Base-by-base conservation (phyloP, 106 monocot species). In the Alisma plantagoaquatica region DNA sequence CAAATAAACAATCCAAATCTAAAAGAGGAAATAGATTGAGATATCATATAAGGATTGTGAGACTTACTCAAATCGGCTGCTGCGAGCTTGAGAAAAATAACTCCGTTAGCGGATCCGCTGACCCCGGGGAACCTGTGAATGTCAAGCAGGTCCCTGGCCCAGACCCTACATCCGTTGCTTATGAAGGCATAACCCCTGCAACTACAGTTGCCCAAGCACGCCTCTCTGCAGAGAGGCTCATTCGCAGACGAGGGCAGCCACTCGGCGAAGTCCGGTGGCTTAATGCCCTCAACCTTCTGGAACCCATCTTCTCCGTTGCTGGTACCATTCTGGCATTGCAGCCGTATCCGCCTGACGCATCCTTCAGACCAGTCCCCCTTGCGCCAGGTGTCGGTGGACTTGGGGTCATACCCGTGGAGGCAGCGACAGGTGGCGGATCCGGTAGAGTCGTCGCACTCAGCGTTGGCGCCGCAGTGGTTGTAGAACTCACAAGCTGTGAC, bases 401-500 rank as follows among this genome's bases (percentile, higher is more conserved):
- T 41, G 25, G 57, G 57, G 26, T 24, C 4, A 21, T 31, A 57
- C 2, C 57, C 57, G 9, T 43, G 0, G 2, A 57, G 17, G 42
- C 57, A 57, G 57, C 57, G 26, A 17, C 57, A 57, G 4, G 0
- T 12, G 7, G 1, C 27, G 21, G 38, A 11, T 23, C 4, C 2
- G 35, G 6, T 24, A 1, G 19, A 23, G 6, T 57, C 22, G 41
- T 1, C 25, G 42, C 57, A 57, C 7, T 41, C 11, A 17, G 23
- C 41, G 25, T 57, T 3, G 0, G 11, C 31, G 24, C 57, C 57
- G 42, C 57, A 57, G 25, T 41, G 21, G 27, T 57, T 57, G 26
- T 57, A 57, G 10, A 38, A 25, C 57, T 57, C 57, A 38, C 57
- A 57, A 0, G 41, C 57, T 1, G 35, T 6, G 35, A 38, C 4